Evolutionary conservation across 2,329 filamentous ascomycete genomes (phyloP).

Genomic region (Graphilbum ipis-grandicollis): DNA sequence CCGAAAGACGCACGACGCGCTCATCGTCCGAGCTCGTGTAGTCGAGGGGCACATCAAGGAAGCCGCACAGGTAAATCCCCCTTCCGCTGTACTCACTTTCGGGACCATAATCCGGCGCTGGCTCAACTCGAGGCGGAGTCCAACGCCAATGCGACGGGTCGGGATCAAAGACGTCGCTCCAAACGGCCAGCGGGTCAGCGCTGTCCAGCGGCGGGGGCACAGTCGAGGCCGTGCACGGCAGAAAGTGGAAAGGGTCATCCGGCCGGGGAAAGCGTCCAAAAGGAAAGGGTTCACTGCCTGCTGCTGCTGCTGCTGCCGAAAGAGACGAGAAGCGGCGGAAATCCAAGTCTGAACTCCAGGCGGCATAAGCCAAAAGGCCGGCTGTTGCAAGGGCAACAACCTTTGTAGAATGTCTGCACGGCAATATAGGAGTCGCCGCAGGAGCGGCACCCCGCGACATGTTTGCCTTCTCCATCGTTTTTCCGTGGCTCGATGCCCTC

Average conservation of each 20-base stretch:
- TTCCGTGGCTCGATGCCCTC: too few relatives aligned
- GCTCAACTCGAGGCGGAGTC: conserved; percentile 17
- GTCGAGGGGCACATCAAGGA: conserved; percentile 29
- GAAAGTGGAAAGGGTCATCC: conserved; percentile 27
- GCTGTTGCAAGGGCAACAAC: too few relatives aligned
- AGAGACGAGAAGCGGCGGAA: too few relatives aligned
- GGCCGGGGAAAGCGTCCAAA: conserved; percentile 20
- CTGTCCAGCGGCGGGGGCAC: conserved; percentile 25
- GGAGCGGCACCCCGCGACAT: too few relatives aligned
- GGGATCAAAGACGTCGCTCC: conserved; percentile 24
- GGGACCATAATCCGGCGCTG: conserved; percentile 2
- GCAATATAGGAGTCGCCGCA: too few relatives aligned
- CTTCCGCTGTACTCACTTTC: conserved; percentile 15
- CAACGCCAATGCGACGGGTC: conserved; percentile 28
- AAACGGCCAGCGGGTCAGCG: conserved; percentile 16
- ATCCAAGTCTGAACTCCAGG: too few relatives aligned
- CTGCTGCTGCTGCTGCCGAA: too few relatives aligned
- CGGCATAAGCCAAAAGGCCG: too few relatives aligned
- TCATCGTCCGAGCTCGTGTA: conserved; percentile 25
- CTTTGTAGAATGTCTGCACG: too few relatives aligned
- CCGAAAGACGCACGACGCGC: conserved; percentile 27
- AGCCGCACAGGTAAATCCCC: conserved; percentile 30
- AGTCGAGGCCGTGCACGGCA: conserved; percentile 26
- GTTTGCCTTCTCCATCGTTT: too few relatives aligned
- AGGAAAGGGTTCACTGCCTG: too few relatives aligned